A percentile compares a stretch with the other conserved stretches of the same genome.
Conservation (phyloP, 164 flowering plant species). For the Hamamelis virginiana region DNA sequence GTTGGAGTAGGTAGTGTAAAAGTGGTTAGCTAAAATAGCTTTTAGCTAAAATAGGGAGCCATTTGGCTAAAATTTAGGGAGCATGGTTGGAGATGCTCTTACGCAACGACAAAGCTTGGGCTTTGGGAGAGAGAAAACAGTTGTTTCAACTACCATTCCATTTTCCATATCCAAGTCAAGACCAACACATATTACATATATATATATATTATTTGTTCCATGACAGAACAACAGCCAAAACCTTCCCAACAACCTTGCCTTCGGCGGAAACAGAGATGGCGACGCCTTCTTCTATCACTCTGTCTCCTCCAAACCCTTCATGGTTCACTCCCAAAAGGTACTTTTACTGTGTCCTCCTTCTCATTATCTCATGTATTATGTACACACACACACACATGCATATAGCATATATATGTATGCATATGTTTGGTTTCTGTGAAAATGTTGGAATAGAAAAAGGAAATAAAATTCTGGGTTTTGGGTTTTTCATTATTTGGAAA, state of each 20-base stretch:
- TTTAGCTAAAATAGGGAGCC: too few species aligned
- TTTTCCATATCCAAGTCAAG: not conserved
- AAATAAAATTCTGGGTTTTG: not conserved
- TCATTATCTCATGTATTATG: too few species aligned
- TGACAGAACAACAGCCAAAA: not conserved
- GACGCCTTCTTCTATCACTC: not conserved
- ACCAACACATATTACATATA: not conserved
- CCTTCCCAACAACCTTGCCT: not conserved
- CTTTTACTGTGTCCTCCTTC: not conserved
- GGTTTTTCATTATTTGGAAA: too few species aligned
- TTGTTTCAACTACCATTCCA: slow-evolving; percentile 6
- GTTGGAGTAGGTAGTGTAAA: too few species aligned
- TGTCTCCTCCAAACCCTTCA: slow-evolving; percentile 1
- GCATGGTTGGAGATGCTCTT: too few species aligned
- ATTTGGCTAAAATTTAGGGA: too few species aligned
- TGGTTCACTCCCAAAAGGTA: slow-evolving; percentile 17
- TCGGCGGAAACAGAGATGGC: not conserved
- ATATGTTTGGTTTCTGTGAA: slow-evolving; percentile 1
- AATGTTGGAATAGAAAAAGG: not conserved
- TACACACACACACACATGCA: too few species aligned
- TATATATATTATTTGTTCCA: not conserved
- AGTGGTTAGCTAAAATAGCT: too few species aligned
- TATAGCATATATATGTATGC: too few species aligned
- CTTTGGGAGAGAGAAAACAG: not conserved
- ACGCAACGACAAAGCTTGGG: not conserved